Evolutionary conservation across 2,329 filamentous ascomycete genomes (phyloP).

Genomic region (Simplicillium sp.): DNA sequence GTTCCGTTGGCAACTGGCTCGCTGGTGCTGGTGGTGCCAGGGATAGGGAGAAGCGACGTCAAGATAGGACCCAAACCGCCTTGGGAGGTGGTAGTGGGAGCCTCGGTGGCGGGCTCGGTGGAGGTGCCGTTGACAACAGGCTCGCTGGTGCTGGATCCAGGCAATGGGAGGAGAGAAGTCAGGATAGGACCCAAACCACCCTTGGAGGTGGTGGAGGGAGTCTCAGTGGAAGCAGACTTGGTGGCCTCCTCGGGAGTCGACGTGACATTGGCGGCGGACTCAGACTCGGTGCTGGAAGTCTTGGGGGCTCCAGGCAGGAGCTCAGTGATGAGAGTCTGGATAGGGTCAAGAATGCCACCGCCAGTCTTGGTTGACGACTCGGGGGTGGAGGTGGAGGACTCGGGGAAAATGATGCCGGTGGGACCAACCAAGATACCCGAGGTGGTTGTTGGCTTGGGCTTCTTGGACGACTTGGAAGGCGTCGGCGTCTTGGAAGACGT

Average conservation of each 20-base stretch:
- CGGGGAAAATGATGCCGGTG: conserved; percentile 13
- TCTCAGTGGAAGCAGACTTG: not conserved
- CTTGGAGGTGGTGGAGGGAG: not conserved
- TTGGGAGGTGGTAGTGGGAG: not conserved
- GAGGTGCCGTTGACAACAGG: conserved; percentile 4
- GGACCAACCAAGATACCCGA: conserved; percentile 16
- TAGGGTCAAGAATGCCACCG: conserved; percentile 13
- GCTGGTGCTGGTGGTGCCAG: no score
- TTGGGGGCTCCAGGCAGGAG: conserved; percentile 8
- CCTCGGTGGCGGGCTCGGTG: conserved; percentile 2
- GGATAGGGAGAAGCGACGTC: no score
- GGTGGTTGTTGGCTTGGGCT: conserved; percentile 7
- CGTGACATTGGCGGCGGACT: not conserved
- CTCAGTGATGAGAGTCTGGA: conserved; percentile 12
- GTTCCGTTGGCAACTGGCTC: no score
- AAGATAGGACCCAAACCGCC: no score
- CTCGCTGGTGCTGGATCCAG: not conserved
- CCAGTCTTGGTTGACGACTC: conserved; percentile 5
- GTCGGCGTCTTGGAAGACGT: conserved; percentile 9
- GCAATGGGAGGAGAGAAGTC: not conserved
- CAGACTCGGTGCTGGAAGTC: conserved; percentile 3
- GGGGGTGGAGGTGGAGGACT: conserved; percentile 1
- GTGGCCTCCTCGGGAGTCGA: not conserved
- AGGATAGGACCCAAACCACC: conserved; percentile 1
- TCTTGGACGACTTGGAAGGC: not conserved